Evolutionary conservation across 805 yeast species (phyloP).

Genomic region (Yamadazyma sp.): DNA sequence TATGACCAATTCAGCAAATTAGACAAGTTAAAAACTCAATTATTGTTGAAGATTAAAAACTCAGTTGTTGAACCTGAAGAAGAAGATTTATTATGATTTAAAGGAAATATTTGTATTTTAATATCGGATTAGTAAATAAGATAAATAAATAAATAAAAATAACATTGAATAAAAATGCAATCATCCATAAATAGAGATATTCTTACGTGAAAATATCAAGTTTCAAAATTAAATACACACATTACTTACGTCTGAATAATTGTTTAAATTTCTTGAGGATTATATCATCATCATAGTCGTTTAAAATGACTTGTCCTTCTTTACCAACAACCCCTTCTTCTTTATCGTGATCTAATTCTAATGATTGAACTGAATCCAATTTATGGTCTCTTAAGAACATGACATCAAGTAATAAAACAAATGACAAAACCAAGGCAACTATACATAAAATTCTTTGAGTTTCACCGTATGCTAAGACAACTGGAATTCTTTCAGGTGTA

Average conservation of each 20-base stretch:
- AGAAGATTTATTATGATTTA: slow-evolving; percentile 6
- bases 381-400: slow-evolving; percentile 53
- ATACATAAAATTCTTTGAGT: slow-evolving; percentile 58
- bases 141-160: background rate
- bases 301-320: slow-evolving; percentile 20
- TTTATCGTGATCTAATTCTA: slow-evolving; percentile 14
- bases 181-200: background rate
- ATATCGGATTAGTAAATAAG: background rate
- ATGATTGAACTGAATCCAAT: slow-evolving; percentile 34
- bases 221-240: too few species aligned
- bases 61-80: slow-evolving; percentile 70
- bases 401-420: slow-evolving; percentile 47
- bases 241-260: slow-evolving; percentile 9
- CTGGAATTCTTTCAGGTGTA: slow-evolving; percentile 54
- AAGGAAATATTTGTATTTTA: background rate
- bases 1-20: slow-evolving; percentile 85
- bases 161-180: too few species aligned
- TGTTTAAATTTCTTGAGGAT: slow-evolving; percentile 13
- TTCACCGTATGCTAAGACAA: slow-evolving; percentile 56
- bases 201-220: too few species aligned
- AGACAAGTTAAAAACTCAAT: slow-evolving; percentile 86
- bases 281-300: slow-evolving; percentile 23
- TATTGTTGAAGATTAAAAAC: slow-evolving; percentile 78
- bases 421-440: slow-evolving; percentile 53
- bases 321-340: slow-evolving; percentile 16